phyloP scores from a whole-genome alignment of 331 rosid genomes.

The Pyrus hybrid region DNA sequence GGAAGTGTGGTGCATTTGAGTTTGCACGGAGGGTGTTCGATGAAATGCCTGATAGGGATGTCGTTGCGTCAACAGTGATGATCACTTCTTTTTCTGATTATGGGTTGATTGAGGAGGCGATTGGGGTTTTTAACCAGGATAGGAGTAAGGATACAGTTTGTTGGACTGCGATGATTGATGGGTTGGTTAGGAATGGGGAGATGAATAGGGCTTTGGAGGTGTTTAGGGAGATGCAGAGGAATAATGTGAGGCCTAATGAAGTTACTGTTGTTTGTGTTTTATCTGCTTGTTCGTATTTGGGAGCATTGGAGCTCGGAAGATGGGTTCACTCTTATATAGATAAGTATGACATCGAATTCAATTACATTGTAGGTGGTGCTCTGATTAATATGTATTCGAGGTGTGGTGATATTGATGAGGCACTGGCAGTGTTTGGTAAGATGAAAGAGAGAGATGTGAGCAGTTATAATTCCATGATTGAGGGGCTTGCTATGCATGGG shows the following conservation, averaged over 20 bases:
- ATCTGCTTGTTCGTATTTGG: conserved; percentile 35
- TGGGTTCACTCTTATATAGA: conserved; percentile 31
- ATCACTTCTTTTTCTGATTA: conserved; percentile 17
- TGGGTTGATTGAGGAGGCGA: conserved; percentile 32
- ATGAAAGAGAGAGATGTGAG: conserved; percentile 30
- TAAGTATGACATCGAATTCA: conserved; percentile 15
- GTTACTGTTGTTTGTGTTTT: conserved; percentile 30
- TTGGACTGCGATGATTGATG: conserved; percentile 26
- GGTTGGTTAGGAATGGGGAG: conserved; percentile 26
- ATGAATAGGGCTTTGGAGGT: conserved; percentile 19
- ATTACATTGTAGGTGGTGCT: conserved; percentile 35
- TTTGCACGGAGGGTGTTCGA: conserved; percentile 32
- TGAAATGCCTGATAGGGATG: conserved; percentile 30
- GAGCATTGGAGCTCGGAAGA: conserved; percentile 44
- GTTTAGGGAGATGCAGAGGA: conserved; percentile 27
- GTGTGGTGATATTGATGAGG: conserved; percentile 48
- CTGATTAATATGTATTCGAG: conserved; percentile 42
- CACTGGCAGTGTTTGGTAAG: conserved; percentile 21
- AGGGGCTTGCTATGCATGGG: conserved; percentile 50
- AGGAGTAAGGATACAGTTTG: conserved; percentile 20
- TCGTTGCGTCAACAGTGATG: conserved; percentile 24
- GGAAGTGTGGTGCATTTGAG: conserved; percentile 27
- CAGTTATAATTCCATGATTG: conserved; percentile 41
- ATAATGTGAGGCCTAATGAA: conserved; percentile 21
- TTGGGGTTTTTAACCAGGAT: conserved; percentile 10